These are phyloP conservation scores for Neoscytalidium dimidiatum DNA, from an alignment of 2,329 filamentous ascomycete genomes.

Conservation along the genomic window DNA sequence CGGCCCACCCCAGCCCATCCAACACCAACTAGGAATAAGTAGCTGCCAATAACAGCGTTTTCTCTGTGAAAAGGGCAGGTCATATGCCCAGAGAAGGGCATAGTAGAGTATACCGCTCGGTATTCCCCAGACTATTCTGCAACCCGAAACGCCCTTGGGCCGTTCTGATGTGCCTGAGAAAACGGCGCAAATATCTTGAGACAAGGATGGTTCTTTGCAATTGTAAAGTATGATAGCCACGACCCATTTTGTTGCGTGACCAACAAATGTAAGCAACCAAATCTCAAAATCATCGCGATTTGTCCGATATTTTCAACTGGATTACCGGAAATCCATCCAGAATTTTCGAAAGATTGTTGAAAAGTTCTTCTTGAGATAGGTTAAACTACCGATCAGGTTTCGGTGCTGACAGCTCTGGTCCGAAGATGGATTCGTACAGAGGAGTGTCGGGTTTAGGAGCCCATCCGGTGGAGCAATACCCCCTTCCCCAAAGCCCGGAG, in stretches of 20 bases:
- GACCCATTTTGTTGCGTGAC: rapidly evolving
- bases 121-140: not conserved
- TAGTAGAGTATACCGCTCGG: too few relatives aligned
- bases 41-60: too few relatives aligned
- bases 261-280: not conserved
- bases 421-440: not conserved
- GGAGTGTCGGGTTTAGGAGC: not conserved
- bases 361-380: too few relatives aligned
- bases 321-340: too few relatives aligned
- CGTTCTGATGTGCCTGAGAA: not conserved
- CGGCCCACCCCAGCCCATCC: too few relatives aligned
- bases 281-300: not conserved
- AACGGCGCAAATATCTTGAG: not conserved
- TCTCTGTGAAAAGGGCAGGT: too few relatives aligned
- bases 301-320: not conserved
- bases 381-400: too few relatives aligned
- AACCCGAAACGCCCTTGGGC: rapidly evolving
- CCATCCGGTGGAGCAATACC: not conserved
- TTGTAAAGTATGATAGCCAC: not conserved
- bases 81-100: too few relatives aligned
- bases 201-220: not conserved
- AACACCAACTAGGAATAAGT: too few relatives aligned
- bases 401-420: too few relatives aligned
- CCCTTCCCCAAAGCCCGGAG: not conserved
- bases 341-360: too few relatives aligned